Evolutionary conservation across 805 yeast genomes (phyloP), one percentile per base, ranked within the genome.

Genomic region (Candida ovalis): DNA sequence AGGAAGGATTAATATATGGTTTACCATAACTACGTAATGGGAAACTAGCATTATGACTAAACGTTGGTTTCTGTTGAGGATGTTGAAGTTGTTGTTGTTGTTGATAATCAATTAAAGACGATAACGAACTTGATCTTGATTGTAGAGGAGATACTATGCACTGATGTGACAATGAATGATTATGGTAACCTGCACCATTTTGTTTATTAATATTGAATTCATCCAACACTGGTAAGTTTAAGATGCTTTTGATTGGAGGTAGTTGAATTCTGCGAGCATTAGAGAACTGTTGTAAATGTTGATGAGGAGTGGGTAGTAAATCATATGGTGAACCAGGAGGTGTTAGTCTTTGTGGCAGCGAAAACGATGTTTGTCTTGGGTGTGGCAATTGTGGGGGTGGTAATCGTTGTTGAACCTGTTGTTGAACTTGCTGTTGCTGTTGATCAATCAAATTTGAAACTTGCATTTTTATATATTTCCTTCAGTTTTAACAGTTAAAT

Each of bases 191-290:
- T 12, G 27, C 12, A 21, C 15, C 32, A 39, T 41, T 18, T n/a
- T 18, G 22, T 12, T 45, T 37, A 22, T 30, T 13, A 8, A 30
- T 10, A 15, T 30, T 13, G 17, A 30, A 12, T 30, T 39, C 40
- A 15, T 54, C 57, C n/a, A 57, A 45, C 5, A 54, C 47, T 5
- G 59, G 51, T 17, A 58, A 49, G 44, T 56, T 55, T 7, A 58
- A 45, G 27, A 58, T 58, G 33, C 52, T 51, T 32, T 56, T 58
- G 47, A 58, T 58, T 8, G 61, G 54, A 10, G 61, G 61, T 15
- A 58, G 45, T 27, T 53, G 48, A 24, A 56, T 48, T 41, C 51
- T 50, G n/a, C 46, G 46, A 43, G 47, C 44, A 42, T 40, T 27
- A 18, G 37, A 40, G 8, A 39, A 32, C 23, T 23, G 35, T 18